phyloP scores from a whole-genome alignment of 2,329 filamentous ascomycete genomes.

The Geosmithia flava region DNA sequence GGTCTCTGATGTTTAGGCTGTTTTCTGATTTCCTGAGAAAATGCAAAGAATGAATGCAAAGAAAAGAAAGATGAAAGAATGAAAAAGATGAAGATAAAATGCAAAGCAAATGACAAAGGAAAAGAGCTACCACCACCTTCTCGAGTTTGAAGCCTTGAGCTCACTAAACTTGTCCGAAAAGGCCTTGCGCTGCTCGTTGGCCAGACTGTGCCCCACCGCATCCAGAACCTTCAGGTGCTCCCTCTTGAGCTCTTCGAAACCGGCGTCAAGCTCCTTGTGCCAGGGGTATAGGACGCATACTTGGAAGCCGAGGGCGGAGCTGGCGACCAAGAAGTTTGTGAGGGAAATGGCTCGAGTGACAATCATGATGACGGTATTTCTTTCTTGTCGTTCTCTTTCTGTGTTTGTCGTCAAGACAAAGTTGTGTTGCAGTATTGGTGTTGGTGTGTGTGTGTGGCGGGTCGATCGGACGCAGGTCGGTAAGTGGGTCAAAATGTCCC shows the following conservation, averaged over 20 bases:
- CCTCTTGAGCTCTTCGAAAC: slow-evolving; percentile 45
- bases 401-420: background rate
- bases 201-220: slow-evolving; percentile 14
- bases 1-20: too few species aligned
- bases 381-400: background rate
- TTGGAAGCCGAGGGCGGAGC: slow-evolving; percentile 53
- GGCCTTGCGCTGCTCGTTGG: slow-evolving; percentile 3
- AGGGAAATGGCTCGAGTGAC: slow-evolving; percentile 38
- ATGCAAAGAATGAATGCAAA: background rate
- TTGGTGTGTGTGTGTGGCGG: too few species aligned
- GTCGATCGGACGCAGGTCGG: background rate
- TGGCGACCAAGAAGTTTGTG: slow-evolving; percentile 54
- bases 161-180: slow-evolving; percentile 5
- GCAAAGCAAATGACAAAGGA: background rate
- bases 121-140: slow-evolving; percentile 8
- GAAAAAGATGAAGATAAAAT: background rate
- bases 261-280: slow-evolving; percentile 52
- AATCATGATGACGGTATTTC: slow-evolving; percentile 1
- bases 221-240: slow-evolving; percentile 37
- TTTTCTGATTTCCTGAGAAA: too few species aligned
- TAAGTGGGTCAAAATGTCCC: background rate
- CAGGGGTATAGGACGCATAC: slow-evolving; percentile 60
- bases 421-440: background rate
- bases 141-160: slow-evolving; percentile 5
- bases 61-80: background rate